These are phyloP conservation scores for Bassia scoparia DNA, from an alignment of 148 eudicot genomes.

Conservation along the genomic window DNA sequence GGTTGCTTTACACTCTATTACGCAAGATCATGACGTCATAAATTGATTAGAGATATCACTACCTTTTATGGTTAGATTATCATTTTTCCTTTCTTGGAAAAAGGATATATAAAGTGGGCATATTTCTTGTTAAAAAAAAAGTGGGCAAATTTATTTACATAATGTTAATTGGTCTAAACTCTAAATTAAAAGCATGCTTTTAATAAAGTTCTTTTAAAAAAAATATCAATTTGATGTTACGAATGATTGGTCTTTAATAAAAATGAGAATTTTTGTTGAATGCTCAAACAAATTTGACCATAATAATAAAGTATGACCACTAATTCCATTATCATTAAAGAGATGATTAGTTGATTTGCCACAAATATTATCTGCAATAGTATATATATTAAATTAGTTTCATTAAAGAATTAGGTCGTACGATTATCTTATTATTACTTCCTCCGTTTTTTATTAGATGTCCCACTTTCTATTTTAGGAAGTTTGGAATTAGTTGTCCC, in stretches of 20 bases:
- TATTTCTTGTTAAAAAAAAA: too few relatives aligned
- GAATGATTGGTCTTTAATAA: constrained; percentile 16
- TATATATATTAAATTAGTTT: too few relatives aligned
- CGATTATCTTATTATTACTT: too few relatives aligned
- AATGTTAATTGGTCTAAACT: too few relatives aligned
- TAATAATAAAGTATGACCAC: constrained; percentile 7
- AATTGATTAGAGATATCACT: not conserved
- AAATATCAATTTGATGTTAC: constrained; percentile 3
- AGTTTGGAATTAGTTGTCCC: too few relatives aligned
- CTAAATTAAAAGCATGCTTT: too few relatives aligned
- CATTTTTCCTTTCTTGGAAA: constrained; percentile 5
- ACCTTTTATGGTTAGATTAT: not conserved
- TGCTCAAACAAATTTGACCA: constrained; percentile 23
- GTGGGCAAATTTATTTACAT: constrained; percentile 11
- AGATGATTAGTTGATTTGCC: constrained; percentile 9
- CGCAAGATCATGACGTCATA: constrained; percentile 3
- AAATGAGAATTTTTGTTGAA: constrained; percentile 7
- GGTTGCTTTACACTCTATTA: constrained; percentile 3
- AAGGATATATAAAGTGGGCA: not conserved
- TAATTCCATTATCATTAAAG: not conserved
- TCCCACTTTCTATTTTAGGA: too few relatives aligned
- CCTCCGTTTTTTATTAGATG: too few relatives aligned
- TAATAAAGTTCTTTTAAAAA: not conserved
- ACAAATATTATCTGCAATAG: constrained; percentile 5
- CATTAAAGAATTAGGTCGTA: too few relatives aligned